These are phyloP conservation scores for Colletotrichum gigasporum DNA, from an alignment of 2,329 filamentous ascomycete genomes.

Conservation along the genomic window DNA sequence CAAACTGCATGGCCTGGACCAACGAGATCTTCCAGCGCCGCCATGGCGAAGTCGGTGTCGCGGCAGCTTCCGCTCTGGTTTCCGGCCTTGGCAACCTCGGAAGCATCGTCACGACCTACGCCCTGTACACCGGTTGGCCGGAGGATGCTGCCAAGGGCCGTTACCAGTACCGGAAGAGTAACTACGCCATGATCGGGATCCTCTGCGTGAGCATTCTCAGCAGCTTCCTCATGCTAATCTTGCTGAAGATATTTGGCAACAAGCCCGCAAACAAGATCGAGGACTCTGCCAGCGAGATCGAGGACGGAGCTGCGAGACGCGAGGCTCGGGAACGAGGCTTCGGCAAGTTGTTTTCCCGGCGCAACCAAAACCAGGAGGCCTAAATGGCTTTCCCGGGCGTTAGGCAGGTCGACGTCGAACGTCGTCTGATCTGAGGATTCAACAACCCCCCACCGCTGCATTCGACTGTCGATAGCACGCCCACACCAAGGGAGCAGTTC, in stretches of 20 bases:
- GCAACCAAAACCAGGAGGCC: constrained; percentile 35
- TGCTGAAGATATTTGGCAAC: constrained; percentile 69
- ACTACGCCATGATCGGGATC: constrained; percentile 89
- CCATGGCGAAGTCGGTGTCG: constrained; percentile 91
- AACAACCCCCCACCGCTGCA: constrained; percentile 37
- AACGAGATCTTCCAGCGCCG: constrained; percentile 89
- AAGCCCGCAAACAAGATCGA: constrained; percentile 56
- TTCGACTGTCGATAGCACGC: neutral
- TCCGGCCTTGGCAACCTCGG: constrained; percentile 89
- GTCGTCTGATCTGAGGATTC: constrained; percentile 37
- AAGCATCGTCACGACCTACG: constrained; percentile 88
- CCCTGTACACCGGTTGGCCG: constrained; percentile 87
- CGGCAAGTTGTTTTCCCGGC: constrained; percentile 49
- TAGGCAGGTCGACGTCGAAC: constrained; percentile 37
- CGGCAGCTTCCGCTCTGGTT: constrained; percentile 84
- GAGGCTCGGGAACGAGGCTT: constrained; percentile 69
- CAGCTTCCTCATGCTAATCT: constrained; percentile 72
- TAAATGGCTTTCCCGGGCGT: constrained; percentile 20
- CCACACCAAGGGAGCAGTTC: constrained; percentile 39
- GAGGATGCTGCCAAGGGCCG: constrained; percentile 75
- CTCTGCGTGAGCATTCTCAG: constrained; percentile 80
- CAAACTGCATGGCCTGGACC: constrained; percentile 94
- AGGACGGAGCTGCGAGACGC: constrained; percentile 69
- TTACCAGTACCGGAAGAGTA: constrained; percentile 82
- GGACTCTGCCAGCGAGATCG: constrained; percentile 55